Evolutionary conservation across 805 yeast species (phyloP), one percentile per base, ranked within the genome.

Genomic region (Yamadazyma philogaea): DNA sequence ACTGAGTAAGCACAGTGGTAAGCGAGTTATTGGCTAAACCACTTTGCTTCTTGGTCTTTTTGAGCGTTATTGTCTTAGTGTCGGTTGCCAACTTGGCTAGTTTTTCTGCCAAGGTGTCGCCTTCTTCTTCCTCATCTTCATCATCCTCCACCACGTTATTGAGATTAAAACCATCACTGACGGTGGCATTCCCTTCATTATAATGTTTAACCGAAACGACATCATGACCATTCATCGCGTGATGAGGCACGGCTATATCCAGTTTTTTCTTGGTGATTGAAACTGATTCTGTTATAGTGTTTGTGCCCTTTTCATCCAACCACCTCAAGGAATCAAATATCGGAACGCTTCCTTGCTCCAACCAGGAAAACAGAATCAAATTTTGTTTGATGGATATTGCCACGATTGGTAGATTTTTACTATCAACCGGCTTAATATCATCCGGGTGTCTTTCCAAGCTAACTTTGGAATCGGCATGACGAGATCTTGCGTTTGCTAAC

Each of bases 1-100:
- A 91, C 66, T 93, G 99, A 11, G 90, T 72, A 34, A 93, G 71
- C n/a, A 93, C 79, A 1, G 85, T 81, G 1, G 96, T 79, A 46
- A 90, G 77, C 11, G 70, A 59, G 39, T 93, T 95, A 7, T 80
- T 75, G 16, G 81, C 78, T 8, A 53, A 55, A 27, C 55, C 54
- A 43, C 72, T 74, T 39, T 24, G 37, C 47, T 77, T 75, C 45
- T 68, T 68, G 18, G 17, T 14, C 34, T 64, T 63, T 20, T 49
- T 47, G 46, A 64, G 62, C 39, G 52, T 52, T 35, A 50, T 42
- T 24, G 60, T 49, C 32, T 49, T 60, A 35, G 49, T 39, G 43
- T 59, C 43, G 51, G 60, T 38, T 4, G 83, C 84, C 44, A 77
- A 60, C 2, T 77, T 60, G 41, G 70, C 74, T 12, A 51, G 50